Base-by-base conservation (phyloP, 352 stramenopile species). In the Aphanomyces cochlioides region DNA sequence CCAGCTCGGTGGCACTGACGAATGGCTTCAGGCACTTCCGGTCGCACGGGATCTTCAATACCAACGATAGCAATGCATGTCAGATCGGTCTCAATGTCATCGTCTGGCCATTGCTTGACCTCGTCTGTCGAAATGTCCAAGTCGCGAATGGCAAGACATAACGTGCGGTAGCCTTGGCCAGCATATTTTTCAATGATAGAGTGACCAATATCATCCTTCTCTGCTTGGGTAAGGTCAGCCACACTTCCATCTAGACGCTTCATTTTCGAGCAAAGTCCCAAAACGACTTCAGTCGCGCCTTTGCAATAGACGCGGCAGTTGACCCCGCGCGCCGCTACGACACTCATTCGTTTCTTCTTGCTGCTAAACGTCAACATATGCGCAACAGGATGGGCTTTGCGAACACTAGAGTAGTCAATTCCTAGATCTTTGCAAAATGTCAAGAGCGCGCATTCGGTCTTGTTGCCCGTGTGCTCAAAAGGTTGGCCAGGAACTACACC, bases 21-120 rank as follows among this genome's bases (percentile, higher is more conserved):
- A 37, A 99, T 98, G 7, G 96, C 85, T 19, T 92, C 84, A 5
- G 93, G 89, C 17, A 99, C 97, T 70, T 98, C 95, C 5, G 80
- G 80, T 19, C 96, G 92, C 28, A 98, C 90, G 17, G 93, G 91
- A 73, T 98, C 94, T 77, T 97, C 90, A 61, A 98, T 98, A 37
- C 92, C 94, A 8, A 98, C 92, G 65, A 98, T 90, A 19, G 73
- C 80, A 21, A 96, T 77, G 68, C 89, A 96, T 12, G 86, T 95
- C 15, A 98, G 69, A 43, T 97, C 79, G 38, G 77, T 94, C 66
- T 97, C 90, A 6, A 96, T 79, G 38, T 93, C 81, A 37, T 92
- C 83, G 38, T 91, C 85, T 2, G 75, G 17, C 83, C 83, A 92
- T 73, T 85, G 78, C 50, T 73, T 88, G 59, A 92, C 85, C 54